Base-by-base conservation (phyloP, 2,329 filamentous ascomycete genomes). In the Fusarium scirpi region DNA sequence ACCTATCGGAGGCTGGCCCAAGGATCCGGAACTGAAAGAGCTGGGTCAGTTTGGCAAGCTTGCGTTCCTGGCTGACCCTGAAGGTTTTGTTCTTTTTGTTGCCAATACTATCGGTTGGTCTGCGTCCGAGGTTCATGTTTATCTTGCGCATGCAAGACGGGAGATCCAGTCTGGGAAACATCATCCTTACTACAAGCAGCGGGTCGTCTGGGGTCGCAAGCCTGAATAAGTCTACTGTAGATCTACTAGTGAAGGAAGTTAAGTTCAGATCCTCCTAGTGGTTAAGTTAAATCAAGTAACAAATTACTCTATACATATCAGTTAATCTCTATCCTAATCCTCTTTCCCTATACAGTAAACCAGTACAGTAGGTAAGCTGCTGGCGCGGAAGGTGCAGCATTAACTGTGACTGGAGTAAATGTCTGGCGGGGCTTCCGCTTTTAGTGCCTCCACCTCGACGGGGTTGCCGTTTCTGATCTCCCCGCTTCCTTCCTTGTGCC, bases 71-170 rank as follows among this genome's bases (percentile, higher is more conserved):
- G 59, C 59, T 2, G 61, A 64, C 13, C 49, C 61, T 0, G 59
- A 64, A 58, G 61, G 61, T 0, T 44, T 64, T 10, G 59, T 64
- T 15, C 59, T 64, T 11, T 64, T 64, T 15, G 61, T 64, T 3
- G 61, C 61, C 0, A 64, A 64, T 5, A 64, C 61, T 0, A 64
- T 64, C 4, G 61, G 61, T 3, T 64, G 61, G 61, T 25, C 29
- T 2, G 61, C 63, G 15, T 38, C 59, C 0, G 49, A 64, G 15
- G 48, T 64, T 1, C 61, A 64, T 7, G 49, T 64, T 7, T 64
- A 22, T 15, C 49, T 64, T 27, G 61, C 61, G 4, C 61, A 64
- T 20, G 49, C 34, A 20, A 60, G 61, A 4, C 29, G 16, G 10
- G 61, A 64, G 29, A 45, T 64, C 15, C 15, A 64, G 2, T 64